phyloP scores from a whole-genome alignment of 148 eudicot species.

The Diospyros kaki region DNA sequence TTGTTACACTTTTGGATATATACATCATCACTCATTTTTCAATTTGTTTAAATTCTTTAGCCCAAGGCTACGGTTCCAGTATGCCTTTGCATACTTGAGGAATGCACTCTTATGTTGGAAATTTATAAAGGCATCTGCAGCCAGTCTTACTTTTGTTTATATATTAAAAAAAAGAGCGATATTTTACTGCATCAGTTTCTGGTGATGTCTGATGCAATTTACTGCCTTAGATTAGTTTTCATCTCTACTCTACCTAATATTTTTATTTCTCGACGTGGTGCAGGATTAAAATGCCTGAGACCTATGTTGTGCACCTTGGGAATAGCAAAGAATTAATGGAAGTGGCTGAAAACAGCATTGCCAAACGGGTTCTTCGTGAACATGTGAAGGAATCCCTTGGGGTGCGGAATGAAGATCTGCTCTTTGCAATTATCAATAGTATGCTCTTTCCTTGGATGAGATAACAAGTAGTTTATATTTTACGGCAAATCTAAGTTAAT shows the following conservation, averaged over 20 bases:
- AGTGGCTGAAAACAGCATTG: constrained; percentile 76
- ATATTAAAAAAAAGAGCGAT: too few species aligned
- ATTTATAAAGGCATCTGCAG: too few species aligned
- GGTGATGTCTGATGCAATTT: constrained; percentile 4
- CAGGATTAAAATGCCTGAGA: constrained; percentile 87
- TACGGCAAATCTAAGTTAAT: background rate
- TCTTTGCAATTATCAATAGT: constrained; percentile 85
- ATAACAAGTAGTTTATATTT: background rate
- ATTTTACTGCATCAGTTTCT: background rate
- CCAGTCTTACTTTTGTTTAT: background rate
- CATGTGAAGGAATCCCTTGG: constrained; percentile 85
- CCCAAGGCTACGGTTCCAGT: too few species aligned
- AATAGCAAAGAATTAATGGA: constrained; percentile 91
- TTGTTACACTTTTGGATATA: background rate
- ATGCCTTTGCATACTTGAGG: too few species aligned
- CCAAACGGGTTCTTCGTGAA: constrained; percentile 74
- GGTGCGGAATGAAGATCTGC: constrained; percentile 72
- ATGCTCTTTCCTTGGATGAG: constrained; percentile 25
- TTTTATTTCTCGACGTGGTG: constrained; percentile 12
- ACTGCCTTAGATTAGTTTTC: background rate
- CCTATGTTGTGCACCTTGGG: constrained; percentile 96
- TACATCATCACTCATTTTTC: background rate
- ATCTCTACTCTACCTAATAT: background rate
- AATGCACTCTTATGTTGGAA: too few species aligned
- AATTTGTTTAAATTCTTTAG: background rate